Evolutionary conservation across 2,329 filamentous ascomycete species (phyloP).

Genomic region (Mycogone perniciosa): DNA sequence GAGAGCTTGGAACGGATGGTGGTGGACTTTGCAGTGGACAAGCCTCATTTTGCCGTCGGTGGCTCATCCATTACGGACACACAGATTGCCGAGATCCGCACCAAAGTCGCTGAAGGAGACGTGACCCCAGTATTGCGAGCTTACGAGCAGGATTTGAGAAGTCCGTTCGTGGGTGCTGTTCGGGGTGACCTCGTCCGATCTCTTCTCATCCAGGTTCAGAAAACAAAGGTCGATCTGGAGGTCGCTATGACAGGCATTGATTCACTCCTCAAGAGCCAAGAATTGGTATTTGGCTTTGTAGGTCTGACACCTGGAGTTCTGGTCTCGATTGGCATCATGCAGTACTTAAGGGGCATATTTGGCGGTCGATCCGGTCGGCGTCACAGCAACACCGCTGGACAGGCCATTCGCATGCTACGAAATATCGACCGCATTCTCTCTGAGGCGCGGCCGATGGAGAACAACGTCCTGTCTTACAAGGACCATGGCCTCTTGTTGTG

Average conservation of each 20-base stretch:
- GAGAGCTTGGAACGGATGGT: constrained; percentile 97
- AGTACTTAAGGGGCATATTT: constrained; percentile 65
- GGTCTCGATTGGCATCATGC: constrained; percentile 66
- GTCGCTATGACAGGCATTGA: constrained; percentile 95
- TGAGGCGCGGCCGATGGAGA: constrained; percentile 61
- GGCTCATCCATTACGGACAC: constrained; percentile 51
- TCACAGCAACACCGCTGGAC: constrained; percentile 58
- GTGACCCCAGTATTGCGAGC: constrained; percentile 85
- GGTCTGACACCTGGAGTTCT: constrained; percentile 90
- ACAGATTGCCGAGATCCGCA: constrained; percentile 67
- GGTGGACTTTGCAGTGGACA: constrained; percentile 86
- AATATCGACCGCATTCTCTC: constrained; percentile 81
- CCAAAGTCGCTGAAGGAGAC: constrained; percentile 83
- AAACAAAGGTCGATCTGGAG: constrained; percentile 97
- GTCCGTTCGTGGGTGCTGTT: constrained; percentile 74
- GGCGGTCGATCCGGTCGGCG: constrained; percentile 64
- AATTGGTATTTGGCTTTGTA: constrained; percentile 96
- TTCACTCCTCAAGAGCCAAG: constrained; percentile 87
- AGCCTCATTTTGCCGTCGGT: constrained; percentile 55
- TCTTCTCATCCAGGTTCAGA: constrained; percentile 92
- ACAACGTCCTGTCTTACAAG: constrained; percentile 77
- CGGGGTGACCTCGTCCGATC: constrained; percentile 83
- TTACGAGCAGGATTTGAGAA: constrained; percentile 82
- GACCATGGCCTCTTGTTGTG: constrained; percentile 87
- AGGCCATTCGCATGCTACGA: constrained; percentile 70